Evolutionary conservation across 2,329 filamentous ascomycete species (phyloP).

Genomic region (Nannizzia gypsea): DNA sequence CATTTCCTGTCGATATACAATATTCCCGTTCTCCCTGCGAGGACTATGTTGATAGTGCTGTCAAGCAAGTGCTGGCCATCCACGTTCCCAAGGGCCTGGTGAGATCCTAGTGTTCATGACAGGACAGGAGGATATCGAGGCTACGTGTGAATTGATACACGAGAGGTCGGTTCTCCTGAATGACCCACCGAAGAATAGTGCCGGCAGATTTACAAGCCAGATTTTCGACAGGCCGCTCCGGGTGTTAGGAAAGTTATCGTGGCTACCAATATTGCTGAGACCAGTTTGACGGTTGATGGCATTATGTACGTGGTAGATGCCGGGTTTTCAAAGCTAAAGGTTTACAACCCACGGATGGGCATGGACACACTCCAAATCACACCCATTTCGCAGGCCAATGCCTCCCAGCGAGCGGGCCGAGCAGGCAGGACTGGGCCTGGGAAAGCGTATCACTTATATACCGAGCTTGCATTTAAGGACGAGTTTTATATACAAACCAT

Average conservation of each 20-base stretch:
- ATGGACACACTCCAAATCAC: slow-evolving; percentile 99
- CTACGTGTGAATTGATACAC: slow-evolving; percentile 83
- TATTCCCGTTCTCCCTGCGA: slow-evolving; percentile 91
- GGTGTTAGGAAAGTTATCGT: slow-evolving; percentile 96
- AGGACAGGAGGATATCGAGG: slow-evolving; percentile 95
- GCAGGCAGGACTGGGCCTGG: slow-evolving; percentile 90
- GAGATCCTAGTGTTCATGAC: slow-evolving; percentile 99
- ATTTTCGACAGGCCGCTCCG: slow-evolving; percentile 85
- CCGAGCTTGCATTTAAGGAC: slow-evolving; percentile 87
- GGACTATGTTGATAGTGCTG: slow-evolving; percentile 93
- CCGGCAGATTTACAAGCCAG: slow-evolving; percentile 90
- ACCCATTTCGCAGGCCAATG: slow-evolving; percentile 92
- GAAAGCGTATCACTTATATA: slow-evolving; percentile 88
- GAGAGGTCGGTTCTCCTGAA: slow-evolving; percentile 81
- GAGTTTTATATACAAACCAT: slow-evolving; percentile 96
- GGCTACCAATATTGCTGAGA: slow-evolving; percentile 96
- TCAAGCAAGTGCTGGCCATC: slow-evolving; percentile 89
- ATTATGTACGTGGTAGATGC: slow-evolving; percentile 99
- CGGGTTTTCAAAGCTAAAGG: slow-evolving; percentile 93
- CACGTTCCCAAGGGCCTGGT: slow-evolving; percentile 88
- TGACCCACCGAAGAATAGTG: slow-evolving; percentile 85
- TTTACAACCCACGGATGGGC: slow-evolving; percentile 97
- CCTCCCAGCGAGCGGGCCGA: slow-evolving; percentile 82
- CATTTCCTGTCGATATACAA: slow-evolving; percentile 93
- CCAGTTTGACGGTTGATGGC: slow-evolving; percentile 91